Base-by-base conservation (phyloP, 257 asterid species). In the Echites panduratus region DNA sequence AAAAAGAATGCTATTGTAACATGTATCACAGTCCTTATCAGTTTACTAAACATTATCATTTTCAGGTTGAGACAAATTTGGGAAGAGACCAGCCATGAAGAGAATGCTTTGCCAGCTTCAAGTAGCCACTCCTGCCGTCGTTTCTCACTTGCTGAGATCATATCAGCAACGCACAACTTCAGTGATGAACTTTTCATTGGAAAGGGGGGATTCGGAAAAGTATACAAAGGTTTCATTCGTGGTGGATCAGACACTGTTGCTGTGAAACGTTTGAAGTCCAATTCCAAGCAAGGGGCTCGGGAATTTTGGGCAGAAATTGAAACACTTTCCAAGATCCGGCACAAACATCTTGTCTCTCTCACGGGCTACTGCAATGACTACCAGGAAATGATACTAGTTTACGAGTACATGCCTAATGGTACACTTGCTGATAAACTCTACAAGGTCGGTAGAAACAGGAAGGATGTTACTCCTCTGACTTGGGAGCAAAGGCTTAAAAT, bases 241-340 rank as follows among this genome's bases (percentile, higher is more conserved):
- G 53, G 71, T 0, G 7, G 24, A 27, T 26, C 77, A 2, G 59
- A 72, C 27, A 22, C 9, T 48, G 71, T 73, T 78, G 81, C 81
- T 5, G 56, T 78, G 20, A 73, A 78, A 2, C 65, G 78, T 8
- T 48, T 68, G 43, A 67, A 47, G 67, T 40, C 76, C 0, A 20
- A 40, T n/a, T 76, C 80, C 50, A 70, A 24, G 72, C 80, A 76
- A 64, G 80, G 81, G 12, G 78, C 71, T 24, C 62, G 24, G 4
- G 78, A 73, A 59, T 78, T 78, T 47, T 62, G 75, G 81, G 16
- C 74, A 41, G 81, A 73, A 68, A 68, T 78, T 4, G 74, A 56
- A 22, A 68, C 74, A 38, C 77, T 77, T 19, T 77, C 81, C 8
- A 66, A 40, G 69, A 73, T 77, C 66, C 64, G 67, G 16, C 81